Conservation (phyloP, 345 rosid species). For the Populus ilicifolia region DNA sequence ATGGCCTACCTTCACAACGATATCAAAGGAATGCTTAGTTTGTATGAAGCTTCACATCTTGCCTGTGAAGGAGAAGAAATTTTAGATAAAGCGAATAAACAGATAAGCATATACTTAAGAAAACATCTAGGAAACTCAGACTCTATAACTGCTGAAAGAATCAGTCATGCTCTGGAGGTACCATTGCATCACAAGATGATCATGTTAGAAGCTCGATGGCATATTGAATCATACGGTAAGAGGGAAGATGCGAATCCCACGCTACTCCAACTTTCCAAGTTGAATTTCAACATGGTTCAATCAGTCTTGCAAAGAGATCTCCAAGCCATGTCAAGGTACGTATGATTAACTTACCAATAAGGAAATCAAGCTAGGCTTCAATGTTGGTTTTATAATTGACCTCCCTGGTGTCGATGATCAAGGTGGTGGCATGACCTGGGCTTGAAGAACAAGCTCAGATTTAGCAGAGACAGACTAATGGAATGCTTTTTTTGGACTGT, state of each 20-base stretch:
- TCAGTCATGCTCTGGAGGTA: slow-evolving; percentile 34
- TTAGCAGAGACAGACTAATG: slow-evolving; percentile 46
- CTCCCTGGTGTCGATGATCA: too few relatives aligned
- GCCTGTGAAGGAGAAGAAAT: slow-evolving; percentile 35
- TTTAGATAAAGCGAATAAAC: slow-evolving; percentile 21
- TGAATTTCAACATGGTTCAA: slow-evolving; percentile 42
- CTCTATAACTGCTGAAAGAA: not conserved
- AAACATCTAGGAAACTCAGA: not conserved
- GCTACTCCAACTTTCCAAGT: slow-evolving; percentile 40
- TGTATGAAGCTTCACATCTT: slow-evolving; percentile 44
- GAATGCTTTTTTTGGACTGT: slow-evolving; percentile 46
- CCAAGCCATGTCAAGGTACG: slow-evolving; percentile 15
- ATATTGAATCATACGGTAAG: slow-evolving; percentile 23
- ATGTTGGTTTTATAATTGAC: too few relatives aligned
- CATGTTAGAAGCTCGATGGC: slow-evolving; percentile 36
- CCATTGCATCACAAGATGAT: slow-evolving; percentile 31
- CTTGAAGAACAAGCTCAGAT: slow-evolving; percentile 28
- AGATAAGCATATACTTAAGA: slow-evolving; percentile 18
- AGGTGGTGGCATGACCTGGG: slow-evolving; percentile 41
- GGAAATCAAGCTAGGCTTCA: too few relatives aligned
- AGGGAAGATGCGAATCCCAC: not conserved
- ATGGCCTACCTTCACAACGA: slow-evolving; percentile 4
- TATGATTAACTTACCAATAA: too few relatives aligned
- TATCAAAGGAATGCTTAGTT: slow-evolving; percentile 29
- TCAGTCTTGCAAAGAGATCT: slow-evolving; percentile 34